Conservation (phyloP, 1,139 yeast genomes). For the Blastobotrys arbuscula region DNA sequence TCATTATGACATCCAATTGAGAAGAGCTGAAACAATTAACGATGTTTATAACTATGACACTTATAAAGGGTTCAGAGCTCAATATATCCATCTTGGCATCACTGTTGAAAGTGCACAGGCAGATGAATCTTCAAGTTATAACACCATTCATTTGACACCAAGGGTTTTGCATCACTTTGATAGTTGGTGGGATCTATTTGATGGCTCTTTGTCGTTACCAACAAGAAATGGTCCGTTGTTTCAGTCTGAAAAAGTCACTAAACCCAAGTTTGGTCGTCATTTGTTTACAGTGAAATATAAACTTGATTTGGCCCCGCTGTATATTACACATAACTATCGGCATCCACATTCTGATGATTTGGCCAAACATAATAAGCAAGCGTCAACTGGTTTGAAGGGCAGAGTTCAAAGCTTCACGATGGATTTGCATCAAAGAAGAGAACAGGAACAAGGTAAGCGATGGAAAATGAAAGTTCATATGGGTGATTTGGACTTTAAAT, state of each 20-base stretch:
- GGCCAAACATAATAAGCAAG: conserved; percentile 44
- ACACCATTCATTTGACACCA: conserved; percentile 75
- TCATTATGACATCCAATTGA: conserved; percentile 62
- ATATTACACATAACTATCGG: conserved; percentile 63
- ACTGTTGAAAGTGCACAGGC: conserved; percentile 49
- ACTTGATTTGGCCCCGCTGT: conserved; percentile 66
- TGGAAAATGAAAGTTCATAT: conserved; percentile 65
- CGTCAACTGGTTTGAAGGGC: conserved; percentile 76
- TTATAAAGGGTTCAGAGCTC: conserved; percentile 70
- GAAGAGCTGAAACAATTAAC: conserved; percentile 54
- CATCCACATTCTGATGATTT: conserved; percentile 46
- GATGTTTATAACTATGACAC: conserved; percentile 57
- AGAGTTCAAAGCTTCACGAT: conserved; percentile 58
- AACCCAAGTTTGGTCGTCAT: conserved; percentile 69
- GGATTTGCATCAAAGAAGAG: conserved; percentile 84
- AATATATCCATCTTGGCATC: conserved; percentile 73
- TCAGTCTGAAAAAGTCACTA: conserved; percentile 37
- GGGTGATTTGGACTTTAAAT: conserved; percentile 68
- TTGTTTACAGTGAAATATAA: conserved; percentile 77
- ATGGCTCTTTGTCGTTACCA: conserved; percentile 67
- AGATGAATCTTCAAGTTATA: conserved; percentile 41
- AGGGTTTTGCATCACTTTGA: conserved; percentile 60
- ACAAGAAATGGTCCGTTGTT: conserved; percentile 68
- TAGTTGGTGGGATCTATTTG: conserved; percentile 78
- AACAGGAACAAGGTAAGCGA: conserved; percentile 53